Conservation (phyloP, 768 basidiomycete species). For the Leccinum obscurum region DNA sequence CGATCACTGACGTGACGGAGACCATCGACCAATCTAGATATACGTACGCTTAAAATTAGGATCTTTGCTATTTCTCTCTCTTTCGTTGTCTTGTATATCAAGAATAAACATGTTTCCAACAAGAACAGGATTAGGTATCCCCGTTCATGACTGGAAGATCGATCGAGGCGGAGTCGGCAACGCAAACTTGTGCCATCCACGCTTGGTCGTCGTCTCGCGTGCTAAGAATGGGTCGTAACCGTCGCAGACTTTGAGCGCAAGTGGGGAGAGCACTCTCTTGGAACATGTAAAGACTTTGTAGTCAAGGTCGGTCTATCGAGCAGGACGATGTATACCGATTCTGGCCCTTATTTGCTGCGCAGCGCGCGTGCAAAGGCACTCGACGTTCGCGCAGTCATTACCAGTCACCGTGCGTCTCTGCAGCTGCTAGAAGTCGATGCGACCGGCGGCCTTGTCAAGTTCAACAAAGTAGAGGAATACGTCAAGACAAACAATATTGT, state of each 20-base stretch:
- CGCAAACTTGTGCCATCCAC: too few species aligned
- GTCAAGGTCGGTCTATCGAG: conserved; percentile 37
- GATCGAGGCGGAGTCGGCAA: too few species aligned
- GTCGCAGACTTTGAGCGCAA: conserved; percentile 75
- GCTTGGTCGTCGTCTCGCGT: too few species aligned
- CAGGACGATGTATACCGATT: conserved; percentile 35
- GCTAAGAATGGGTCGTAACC: conserved; percentile 25
- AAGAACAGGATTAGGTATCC: neutral
- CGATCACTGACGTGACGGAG: conserved; percentile 23
- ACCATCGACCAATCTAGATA: conserved; percentile 12
- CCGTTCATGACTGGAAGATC: too few species aligned
- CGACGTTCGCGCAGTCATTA: conserved; percentile 83
- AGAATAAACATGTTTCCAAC: neutral
- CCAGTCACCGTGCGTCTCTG: conserved; percentile 81
- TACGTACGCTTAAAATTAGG: conserved; percentile 4
- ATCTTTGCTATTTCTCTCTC: neutral
- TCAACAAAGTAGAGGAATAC: conserved; percentile 90
- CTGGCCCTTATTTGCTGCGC: conserved; percentile 41
- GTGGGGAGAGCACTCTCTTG: conserved; percentile 76
- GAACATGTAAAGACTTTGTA: conserved; percentile 82
- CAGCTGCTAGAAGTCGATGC: conserved; percentile 88
- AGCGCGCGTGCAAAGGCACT: conserved; percentile 80
- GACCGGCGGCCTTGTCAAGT: conserved; percentile 89
- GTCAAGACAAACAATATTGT: conserved; percentile 71
- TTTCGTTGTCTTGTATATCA: neutral